Conservation (phyloP, 2,329 filamentous ascomycete genomes). For the Furcasterigmium furcatum region DNA sequence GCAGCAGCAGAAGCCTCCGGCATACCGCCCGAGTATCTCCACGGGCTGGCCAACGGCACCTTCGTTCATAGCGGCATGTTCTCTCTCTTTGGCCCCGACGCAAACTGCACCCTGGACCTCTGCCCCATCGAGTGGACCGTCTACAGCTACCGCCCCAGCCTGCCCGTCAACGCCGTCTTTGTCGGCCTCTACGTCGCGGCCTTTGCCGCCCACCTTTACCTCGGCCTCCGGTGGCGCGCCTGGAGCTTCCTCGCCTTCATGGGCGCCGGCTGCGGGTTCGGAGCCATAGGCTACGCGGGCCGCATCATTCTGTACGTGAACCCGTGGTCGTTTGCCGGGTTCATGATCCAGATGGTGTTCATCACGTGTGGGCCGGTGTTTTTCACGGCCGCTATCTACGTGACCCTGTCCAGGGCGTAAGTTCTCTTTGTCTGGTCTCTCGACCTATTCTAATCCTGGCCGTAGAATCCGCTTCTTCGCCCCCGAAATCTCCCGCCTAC, state of each 20-base stretch:
- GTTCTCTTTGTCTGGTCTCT: neutral
- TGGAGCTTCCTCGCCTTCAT: constrained; percentile 46
- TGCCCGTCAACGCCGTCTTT: constrained; percentile 30
- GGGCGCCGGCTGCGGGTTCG: constrained; percentile 49
- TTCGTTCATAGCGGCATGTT: too few species aligned
- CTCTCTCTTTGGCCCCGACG: constrained; percentile 36
- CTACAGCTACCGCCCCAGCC: constrained; percentile 35
- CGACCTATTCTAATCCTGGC: neutral
- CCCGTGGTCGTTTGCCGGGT: constrained; percentile 54
- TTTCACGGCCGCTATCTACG: constrained; percentile 21
- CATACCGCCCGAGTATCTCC: too few species aligned
- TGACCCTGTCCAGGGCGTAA: constrained; percentile 14
- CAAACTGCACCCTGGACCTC: constrained; percentile 43
- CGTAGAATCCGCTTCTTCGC: constrained; percentile 20
- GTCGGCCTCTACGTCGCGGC: constrained; percentile 36
- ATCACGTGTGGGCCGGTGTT: constrained; percentile 26
- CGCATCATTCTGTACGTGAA: constrained; percentile 54
- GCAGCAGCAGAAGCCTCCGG: too few species aligned
- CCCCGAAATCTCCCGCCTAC: constrained; percentile 21
- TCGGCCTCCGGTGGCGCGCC: constrained; percentile 37
- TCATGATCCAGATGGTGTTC: constrained; percentile 58
- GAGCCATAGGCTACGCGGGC: constrained; percentile 61
- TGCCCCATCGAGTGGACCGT: constrained; percentile 38
- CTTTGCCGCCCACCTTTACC: constrained; percentile 34
- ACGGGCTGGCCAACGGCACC: too few species aligned